Conservation (phyloP, 106 monocot genomes). For the Cymbidium sinense region DNA sequence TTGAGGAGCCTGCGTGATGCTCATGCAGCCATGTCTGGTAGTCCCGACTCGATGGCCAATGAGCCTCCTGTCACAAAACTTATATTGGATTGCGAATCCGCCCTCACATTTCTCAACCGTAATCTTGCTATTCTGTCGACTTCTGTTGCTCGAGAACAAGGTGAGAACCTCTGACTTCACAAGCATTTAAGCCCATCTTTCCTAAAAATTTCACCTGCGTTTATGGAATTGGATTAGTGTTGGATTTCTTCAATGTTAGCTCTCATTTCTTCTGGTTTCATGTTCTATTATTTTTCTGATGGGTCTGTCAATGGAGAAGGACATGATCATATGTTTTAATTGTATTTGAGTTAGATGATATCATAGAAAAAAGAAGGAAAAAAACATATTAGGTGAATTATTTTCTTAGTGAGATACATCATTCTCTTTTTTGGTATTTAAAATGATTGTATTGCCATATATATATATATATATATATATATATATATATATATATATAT, state of each 20-base stretch:
- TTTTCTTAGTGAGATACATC: neutral
- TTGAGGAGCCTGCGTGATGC: constrained; percentile 85
- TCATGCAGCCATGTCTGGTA: constrained; percentile 64
- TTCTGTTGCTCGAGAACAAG: constrained; percentile 78
- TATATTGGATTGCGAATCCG: constrained; percentile 89
- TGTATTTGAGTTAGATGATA: neutral
- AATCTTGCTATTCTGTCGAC: constrained; percentile 83
- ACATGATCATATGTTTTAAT: neutral
- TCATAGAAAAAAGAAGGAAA: neutral
- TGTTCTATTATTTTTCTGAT: neutral
- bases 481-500: no score
- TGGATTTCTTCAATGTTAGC: neutral
- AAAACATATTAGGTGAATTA: neutral
- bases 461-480: no score
- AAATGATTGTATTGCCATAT: no score
- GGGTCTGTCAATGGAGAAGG: neutral
- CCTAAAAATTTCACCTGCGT: neutral
- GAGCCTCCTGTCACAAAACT: constrained; percentile 64
- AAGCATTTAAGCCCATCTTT: neutral
- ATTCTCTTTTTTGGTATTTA: neutral
- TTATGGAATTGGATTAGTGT: neutral
- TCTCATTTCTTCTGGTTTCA: neutral
- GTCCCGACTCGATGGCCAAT: constrained; percentile 35
- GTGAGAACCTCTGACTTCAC: constrained; percentile 27
- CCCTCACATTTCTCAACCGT: constrained; percentile 72